Evolutionary conservation across 2,329 filamentous ascomycete genomes (phyloP), one percentile per base, ranked within the genome.

Genomic region (Fusarium sublunatum): DNA sequence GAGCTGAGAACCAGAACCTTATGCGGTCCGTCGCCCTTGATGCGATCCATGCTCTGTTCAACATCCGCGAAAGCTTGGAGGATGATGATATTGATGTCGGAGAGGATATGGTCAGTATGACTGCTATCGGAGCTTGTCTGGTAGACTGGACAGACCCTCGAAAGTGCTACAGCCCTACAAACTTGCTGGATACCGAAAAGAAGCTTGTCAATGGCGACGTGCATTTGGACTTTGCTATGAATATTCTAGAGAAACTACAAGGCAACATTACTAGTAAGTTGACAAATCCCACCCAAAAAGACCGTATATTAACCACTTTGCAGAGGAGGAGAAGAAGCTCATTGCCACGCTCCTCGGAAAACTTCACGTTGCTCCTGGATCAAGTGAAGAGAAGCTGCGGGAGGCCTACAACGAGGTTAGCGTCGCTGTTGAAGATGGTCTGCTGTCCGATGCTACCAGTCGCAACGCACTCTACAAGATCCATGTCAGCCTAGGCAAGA

Each of bases 111-210:
- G 91, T 94, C 8, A 88, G 89, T 68, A 84, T 96, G 64, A 84
- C 86, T 39, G 86, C 88, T 4, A 91, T 96, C 55, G 92, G 91
- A 1, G 88, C 91, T 4, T 94, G 93, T 71, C 79, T 98, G 7
- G 87, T 93, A 1, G 94, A 98, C 74, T 98, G 94, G 95, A 98
- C 94, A 0, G 94, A 98, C 74, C 93, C 93, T 34, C 83, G 94
- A 45, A 93, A 96, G 75, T 91, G 79, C 78, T 91, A 78, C 77
- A 83, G 75, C 53, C 83, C 79, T 64, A 80, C 77, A 5, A 68
- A 78, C 2, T 70, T 82, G 2, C 77, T 79, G 56, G 86, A 90
- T 44, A 81, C 80, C 2, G 82, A 85, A 49, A 88, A 86, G 75
- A 88, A 84, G 78, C 81, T 80, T 47, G 84, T 91, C 13, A 89